Evolutionary conservation across 768 basidiomycete species (phyloP).

Genomic region (Hygrocybe punicea): DNA sequence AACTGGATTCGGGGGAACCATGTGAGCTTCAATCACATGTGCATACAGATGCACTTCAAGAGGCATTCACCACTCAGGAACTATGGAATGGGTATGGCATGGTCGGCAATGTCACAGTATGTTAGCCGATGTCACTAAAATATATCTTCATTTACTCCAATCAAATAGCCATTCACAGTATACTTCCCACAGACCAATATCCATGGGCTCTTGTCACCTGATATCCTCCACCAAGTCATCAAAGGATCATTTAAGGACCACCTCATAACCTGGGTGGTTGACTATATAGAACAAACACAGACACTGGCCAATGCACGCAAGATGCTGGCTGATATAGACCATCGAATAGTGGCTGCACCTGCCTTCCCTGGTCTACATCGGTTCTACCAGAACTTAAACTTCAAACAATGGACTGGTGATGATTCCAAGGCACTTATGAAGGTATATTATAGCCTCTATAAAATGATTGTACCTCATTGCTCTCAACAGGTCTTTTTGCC

Average conservation of each 20-base stretch:
- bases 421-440: conserved; percentile 15
- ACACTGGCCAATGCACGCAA: conserved; percentile 14
- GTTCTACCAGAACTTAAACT: conserved; percentile 6
- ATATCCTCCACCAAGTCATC: conserved; percentile 41
- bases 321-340: conserved; percentile 37
- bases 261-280: conserved; percentile 34
- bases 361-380: conserved; percentile 8
- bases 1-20: conserved; percentile 10
- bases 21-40: not conserved
- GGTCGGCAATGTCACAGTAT: not conserved
- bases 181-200: conserved; percentile 29
- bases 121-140: not conserved
- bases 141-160: not conserved
- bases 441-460: not conserved
- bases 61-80: not conserved
- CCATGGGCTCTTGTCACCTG: conserved; percentile 31
- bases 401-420: conserved; percentile 14
- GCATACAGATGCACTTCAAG: not conserved
- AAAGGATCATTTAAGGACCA: conserved; percentile 44
- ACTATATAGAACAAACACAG: conserved; percentile 26
- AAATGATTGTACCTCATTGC: not conserved
- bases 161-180: conserved; percentile 1
- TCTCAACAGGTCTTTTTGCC: conserved; percentile 19
- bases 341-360: conserved; percentile 7
- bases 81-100: not conserved